Evolutionary conservation across 495 filamentous ascomycete genomes (phyloP), one percentile per base, ranked within the genome.

Genomic region (Penicillium paradoxum): DNA sequence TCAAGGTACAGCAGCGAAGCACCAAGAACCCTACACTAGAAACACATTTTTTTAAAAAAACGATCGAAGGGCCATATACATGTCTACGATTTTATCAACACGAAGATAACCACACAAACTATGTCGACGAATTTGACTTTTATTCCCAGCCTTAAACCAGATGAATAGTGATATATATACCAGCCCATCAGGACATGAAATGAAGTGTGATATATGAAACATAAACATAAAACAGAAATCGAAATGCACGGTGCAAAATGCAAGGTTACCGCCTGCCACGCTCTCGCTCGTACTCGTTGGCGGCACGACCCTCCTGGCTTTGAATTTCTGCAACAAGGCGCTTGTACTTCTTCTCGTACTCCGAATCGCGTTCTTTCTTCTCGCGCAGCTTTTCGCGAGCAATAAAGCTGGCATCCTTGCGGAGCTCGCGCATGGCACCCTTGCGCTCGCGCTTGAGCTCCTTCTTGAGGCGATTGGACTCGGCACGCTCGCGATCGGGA

Each of bases 401-500:
- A 69, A 97, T 81, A 64, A 97, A 97, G 64, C 83, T 86, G 39
- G 88, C 87, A 65, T 97, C 93, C 77, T 96, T 97, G 63, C 93
- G 79, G 62, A 99, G 75, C 71, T 97, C 93, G 55, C 93, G 80
- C 76, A 97, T 79, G 19, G 93, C 93, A 11, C 91, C 93, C 81
- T 99, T 99, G 68, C 80, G 79, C 78, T 99, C 93, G 61, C 85
- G 83, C 82, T 96, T 96, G 80, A 89, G 84, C 73, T 99, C 92
- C 41, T 84, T 83, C 71, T 81, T 83, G 62, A 99, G 77, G 60
- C 89, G 90, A 57, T 81, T 83, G 41, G 82, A 57, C 54, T 95
- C 90, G n/a, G 85, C 80, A 22, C 93, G 87, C 64, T 93, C 91
- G 46, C 83, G 82, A 67, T 97, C 84, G 1, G 90, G 89, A 62